Evolutionary conservation across 306 rosid genomes (phyloP).

Genomic region (Fragaria iinumae): DNA sequence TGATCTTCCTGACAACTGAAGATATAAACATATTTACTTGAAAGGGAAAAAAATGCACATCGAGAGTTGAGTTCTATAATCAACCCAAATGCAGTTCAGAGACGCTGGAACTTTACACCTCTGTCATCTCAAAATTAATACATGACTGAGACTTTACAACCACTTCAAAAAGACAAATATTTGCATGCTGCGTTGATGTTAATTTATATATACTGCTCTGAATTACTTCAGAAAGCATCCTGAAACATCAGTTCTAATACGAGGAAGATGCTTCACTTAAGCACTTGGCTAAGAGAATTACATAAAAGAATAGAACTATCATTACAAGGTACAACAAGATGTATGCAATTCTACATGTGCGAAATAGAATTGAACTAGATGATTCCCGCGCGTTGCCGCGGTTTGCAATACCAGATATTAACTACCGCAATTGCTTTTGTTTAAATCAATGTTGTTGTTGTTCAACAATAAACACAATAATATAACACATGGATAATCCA

Average conservation of each 20-base stretch:
- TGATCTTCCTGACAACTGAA: background rate
- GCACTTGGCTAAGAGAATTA: background rate
- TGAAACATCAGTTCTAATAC: background rate
- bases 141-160: too few species aligned
- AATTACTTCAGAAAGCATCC: background rate
- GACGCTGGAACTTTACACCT: background rate
- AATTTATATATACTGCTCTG: background rate
- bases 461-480: too few species aligned
- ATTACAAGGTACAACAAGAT: background rate
- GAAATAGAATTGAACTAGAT: conserved; percentile 4
- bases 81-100: too few species aligned
- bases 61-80: too few species aligned
- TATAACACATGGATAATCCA: too few species aligned
- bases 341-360: conserved; percentile 3
- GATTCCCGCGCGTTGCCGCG: too few species aligned
- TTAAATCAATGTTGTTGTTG: too few species aligned
- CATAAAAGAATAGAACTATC: background rate
- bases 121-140: background rate
- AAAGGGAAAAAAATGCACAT: too few species aligned
- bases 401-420: too few species aligned
- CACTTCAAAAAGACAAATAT: too few species aligned
- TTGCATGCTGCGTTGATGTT: too few species aligned
- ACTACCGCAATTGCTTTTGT: too few species aligned
- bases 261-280: background rate
- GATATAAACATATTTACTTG: background rate